These are phyloP conservation scores for Brasilioporus rufonigricans DNA, from an alignment of 768 basidiomycete genomes.

Conservation along the genomic window DNA sequence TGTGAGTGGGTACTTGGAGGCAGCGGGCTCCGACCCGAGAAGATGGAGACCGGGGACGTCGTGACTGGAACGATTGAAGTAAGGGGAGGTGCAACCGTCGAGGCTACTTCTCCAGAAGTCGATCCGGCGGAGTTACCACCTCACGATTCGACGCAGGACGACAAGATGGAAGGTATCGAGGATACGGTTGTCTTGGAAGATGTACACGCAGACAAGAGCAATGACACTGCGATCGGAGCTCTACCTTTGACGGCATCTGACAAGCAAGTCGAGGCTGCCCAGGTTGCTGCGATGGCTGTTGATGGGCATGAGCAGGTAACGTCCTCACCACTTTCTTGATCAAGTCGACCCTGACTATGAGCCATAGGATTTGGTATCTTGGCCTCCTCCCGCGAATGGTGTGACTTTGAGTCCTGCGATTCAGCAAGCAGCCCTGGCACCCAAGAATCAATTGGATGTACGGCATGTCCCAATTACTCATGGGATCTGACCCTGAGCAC, in stretches of 20 bases:
- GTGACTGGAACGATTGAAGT: neutral
- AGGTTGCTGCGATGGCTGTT: slow-evolving; percentile 13
- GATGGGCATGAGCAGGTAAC: slow-evolving; percentile 23
- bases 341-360: neutral
- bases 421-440: slow-evolving; percentile 10
- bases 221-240: neutral
- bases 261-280: neutral
- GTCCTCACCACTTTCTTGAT: neutral
- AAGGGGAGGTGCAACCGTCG: neutral
- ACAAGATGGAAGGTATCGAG: slow-evolving; percentile 23
- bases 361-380: slow-evolving; percentile 4
- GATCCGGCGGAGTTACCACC: neutral
- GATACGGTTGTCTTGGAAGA: neutral
- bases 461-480: slow-evolving; percentile 10
- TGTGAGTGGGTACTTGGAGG: slow-evolving; percentile 28
- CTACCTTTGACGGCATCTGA: neutral
- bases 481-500: slow-evolving; percentile 18
- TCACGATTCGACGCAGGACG: slow-evolving; percentile 2
- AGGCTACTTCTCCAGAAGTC: neutral
- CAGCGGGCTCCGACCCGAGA: slow-evolving; percentile 9
- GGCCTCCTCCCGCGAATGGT: neutral
- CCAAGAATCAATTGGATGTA: slow-evolving; percentile 30
- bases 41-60: slow-evolving; percentile 1
- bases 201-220: neutral
- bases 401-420: slow-evolving; percentile 11